Conservation (phyloP, 1,284 basidiomycete genomes). For the Cryptococcus deneoformans region DNA sequence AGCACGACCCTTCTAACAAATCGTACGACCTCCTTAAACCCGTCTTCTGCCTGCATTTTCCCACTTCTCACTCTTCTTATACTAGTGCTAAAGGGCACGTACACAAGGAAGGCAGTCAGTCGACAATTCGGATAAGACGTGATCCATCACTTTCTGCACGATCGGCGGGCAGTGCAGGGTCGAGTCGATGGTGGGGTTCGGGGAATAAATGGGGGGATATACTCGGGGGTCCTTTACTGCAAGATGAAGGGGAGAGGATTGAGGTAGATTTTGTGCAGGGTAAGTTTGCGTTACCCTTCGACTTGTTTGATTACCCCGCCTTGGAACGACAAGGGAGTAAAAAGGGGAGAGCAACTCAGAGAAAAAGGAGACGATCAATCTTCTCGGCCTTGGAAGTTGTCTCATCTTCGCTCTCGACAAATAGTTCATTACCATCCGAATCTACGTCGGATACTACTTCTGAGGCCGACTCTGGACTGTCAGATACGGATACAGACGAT, state of each 20-base stretch:
- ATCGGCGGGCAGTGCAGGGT: constrained; percentile 12
- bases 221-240: neutral
- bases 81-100: neutral
- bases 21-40: constrained; percentile 21
- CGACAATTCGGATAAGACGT: constrained; percentile 21
- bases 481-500: constrained; percentile 1
- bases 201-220: constrained; percentile 24
- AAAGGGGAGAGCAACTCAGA: neutral
- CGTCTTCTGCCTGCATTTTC: constrained; percentile 27
- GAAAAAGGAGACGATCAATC: neutral
- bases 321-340: neutral
- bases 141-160: constrained; percentile 13
- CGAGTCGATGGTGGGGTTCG: constrained; percentile 20
- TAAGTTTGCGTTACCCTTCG: constrained; percentile 13
- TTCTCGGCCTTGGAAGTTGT: neutral
- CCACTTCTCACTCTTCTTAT: neutral
- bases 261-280: constrained; percentile 24
- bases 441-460: neutral
- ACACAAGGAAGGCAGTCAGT: constrained; percentile 1
- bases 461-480: constrained; percentile 2
- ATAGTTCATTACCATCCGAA: neutral
- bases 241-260: neutral
- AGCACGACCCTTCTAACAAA: neutral
- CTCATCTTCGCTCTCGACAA: neutral
- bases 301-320: neutral